These are phyloP conservation scores for Rhypophila decipiens DNA, from an alignment of 495 filamentous ascomycete genomes.

Conservation along the genomic window DNA sequence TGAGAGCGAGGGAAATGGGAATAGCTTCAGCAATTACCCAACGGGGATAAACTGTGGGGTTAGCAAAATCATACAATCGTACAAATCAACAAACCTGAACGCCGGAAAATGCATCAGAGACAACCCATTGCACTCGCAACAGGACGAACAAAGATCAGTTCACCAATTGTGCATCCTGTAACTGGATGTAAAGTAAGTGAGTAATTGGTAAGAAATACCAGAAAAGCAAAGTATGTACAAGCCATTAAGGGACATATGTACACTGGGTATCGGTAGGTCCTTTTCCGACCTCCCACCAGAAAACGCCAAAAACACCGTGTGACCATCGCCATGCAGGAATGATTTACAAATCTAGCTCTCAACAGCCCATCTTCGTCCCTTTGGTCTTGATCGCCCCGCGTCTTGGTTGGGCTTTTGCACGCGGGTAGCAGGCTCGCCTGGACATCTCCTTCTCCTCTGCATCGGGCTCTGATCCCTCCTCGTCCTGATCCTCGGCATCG, in stretches of 20 bases:
- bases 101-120: too few species aligned
- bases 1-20: too few species aligned
- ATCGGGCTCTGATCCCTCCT: slow-evolving; percentile 21
- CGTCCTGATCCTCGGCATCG: slow-evolving; percentile 10
- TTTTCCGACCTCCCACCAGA: slow-evolving; percentile 13
- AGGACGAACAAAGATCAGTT: not conserved
- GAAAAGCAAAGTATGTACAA: slow-evolving; percentile 20
- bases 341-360: slow-evolving; percentile 17
- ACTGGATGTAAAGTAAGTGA: not conserved
- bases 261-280: slow-evolving; percentile 23
- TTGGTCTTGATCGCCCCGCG: slow-evolving; percentile 25
- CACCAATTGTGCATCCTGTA: not conserved
- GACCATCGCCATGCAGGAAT: not conserved
- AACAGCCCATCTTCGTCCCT: slow-evolving; percentile 26
- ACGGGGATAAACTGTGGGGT: not conserved
- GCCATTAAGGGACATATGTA: slow-evolving; percentile 16
- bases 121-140: slow-evolving; percentile 5
- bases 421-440: slow-evolving; percentile 27
- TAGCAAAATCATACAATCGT: slow-evolving; percentile 4
- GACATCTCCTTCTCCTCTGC: slow-evolving; percentile 28
- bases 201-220: not conserved
- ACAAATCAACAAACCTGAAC: not conserved
- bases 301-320: slow-evolving; percentile 18
- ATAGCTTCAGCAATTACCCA: slow-evolving; percentile 9
- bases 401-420: slow-evolving; percentile 35